A percentile compares a stretch with the other conserved stretches of the same genome.
Evolutionary conservation across 2,329 filamentous ascomycete genomes (phyloP).

Genomic region (Rosellinia necatrix): DNA sequence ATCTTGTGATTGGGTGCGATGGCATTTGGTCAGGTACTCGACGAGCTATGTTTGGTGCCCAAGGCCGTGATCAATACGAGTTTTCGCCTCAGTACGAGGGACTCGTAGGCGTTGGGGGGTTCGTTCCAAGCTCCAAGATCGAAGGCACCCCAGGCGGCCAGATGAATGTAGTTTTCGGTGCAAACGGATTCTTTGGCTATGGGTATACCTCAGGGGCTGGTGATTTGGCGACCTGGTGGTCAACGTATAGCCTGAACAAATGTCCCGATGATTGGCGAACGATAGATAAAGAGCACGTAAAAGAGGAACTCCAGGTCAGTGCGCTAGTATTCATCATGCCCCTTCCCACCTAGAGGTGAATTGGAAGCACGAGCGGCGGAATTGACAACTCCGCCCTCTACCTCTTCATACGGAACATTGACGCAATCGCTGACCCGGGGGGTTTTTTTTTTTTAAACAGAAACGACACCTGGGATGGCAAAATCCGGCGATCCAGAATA

Average conservation of each 20-base stretch:
- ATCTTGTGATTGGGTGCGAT: conserved; percentile 25
- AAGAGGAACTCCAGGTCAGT: conserved; percentile 22
- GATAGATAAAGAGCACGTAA: conserved; percentile 21
- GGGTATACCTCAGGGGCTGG: conserved; percentile 22
- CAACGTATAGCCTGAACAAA: conserved; percentile 18
- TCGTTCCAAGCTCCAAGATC: conserved; percentile 21
- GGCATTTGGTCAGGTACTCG: conserved; percentile 23
- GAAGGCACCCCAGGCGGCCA: conserved; percentile 16
- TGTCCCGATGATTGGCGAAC: conserved; percentile 26
- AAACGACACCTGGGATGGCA: conserved; percentile 23
- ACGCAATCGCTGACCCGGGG: not conserved
- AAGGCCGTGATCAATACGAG: conserved; percentile 19
- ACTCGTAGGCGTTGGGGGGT: conserved; percentile 23
- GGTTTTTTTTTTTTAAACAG: not conserved
- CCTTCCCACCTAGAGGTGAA: not conserved
- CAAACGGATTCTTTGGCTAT: conserved; percentile 26
- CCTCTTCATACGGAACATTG: too few species aligned
- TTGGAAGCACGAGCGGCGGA: not conserved
- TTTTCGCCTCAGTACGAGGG: conserved; percentile 26
- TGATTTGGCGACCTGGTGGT: conserved; percentile 20
- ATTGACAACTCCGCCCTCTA: too few species aligned
- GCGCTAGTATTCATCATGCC: too few species aligned
- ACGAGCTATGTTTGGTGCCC: conserved; percentile 21
- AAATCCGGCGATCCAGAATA: conserved; percentile 15
- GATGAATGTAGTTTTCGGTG: conserved; percentile 26